Evolutionary conservation across 805 yeast genomes (phyloP).

Genomic region (Lipomyces chichibuensis): DNA sequence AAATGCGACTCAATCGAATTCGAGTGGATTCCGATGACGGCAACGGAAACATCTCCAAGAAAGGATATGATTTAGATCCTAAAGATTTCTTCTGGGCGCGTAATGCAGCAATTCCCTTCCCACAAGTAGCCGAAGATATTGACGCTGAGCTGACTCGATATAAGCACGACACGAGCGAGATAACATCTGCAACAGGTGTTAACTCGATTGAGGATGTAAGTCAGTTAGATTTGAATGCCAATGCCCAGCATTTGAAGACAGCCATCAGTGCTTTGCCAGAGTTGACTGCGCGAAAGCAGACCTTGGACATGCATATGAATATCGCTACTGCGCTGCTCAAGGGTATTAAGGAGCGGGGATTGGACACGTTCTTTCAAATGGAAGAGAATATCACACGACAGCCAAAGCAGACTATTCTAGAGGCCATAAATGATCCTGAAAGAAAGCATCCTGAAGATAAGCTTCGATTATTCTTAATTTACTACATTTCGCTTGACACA

Average conservation of each 20-base stretch:
- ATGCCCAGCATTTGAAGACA: constrained; percentile 50
- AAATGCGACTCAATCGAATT: constrained; percentile 79
- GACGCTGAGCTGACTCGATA: constrained; percentile 79
- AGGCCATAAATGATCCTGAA: constrained; percentile 56
- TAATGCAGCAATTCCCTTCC: constrained; percentile 88
- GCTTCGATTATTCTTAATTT: constrained; percentile 83
- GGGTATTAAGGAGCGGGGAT: constrained; percentile 80
- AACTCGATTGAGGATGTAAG: constrained; percentile 75
- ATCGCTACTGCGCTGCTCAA: constrained; percentile 81
- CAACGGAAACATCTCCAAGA: constrained; percentile 44
- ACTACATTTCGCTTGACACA: constrained; percentile 54
- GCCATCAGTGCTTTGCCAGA: constrained; percentile 94
- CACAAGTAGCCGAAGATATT: constrained; percentile 98
- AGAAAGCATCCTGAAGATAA: constrained; percentile 67
- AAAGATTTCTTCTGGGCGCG: constrained; percentile 88
- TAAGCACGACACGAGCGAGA: constrained; percentile 83
- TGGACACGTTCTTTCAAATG: constrained; percentile 90
- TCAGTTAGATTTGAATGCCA: constrained; percentile 41
- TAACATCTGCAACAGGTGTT: constrained; percentile 75
- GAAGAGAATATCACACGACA: constrained; percentile 70
- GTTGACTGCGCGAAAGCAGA: constrained; percentile 80
- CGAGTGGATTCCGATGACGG: constrained; percentile 52
- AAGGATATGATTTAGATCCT: constrained; percentile 86
- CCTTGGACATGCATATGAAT: constrained; percentile 96
- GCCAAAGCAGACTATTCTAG: constrained; percentile 60